These are phyloP conservation scores for Gynandropsis gynandra DNA, from an alignment of 345 rosid species.

Conservation along the genomic window DNA sequence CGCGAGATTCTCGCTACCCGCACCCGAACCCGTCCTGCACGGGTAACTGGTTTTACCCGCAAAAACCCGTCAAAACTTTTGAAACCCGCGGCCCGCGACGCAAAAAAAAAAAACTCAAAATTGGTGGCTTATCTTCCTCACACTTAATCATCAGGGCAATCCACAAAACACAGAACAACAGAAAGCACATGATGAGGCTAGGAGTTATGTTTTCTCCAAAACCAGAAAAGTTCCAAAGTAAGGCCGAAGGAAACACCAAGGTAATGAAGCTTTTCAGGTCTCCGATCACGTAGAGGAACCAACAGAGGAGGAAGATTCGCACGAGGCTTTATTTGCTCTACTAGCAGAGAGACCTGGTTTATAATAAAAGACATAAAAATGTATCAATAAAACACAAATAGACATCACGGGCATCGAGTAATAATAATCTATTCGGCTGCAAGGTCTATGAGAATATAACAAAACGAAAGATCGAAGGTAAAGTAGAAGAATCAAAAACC, in stretches of 20 bases:
- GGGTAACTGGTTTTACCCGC: no score
- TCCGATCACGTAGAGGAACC: slow-evolving; percentile 71
- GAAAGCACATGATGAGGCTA: no score
- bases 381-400: slow-evolving; percentile 3
- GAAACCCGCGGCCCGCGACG: no score
- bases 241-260: slow-evolving; percentile 96
- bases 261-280: slow-evolving; percentile 81
- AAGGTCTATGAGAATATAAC: slow-evolving; percentile 53
- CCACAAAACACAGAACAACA: no score
- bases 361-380: background rate
- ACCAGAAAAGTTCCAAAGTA: slow-evolving; percentile 86
- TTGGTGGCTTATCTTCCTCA: no score
- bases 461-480: slow-evolving; percentile 33
- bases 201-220: no score
- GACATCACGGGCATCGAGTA: slow-evolving; percentile 3
- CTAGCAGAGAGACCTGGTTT: slow-evolving; percentile 69
- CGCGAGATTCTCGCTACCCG: no score
- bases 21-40: no score
- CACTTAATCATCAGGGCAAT: no score
- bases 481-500: no score
- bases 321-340: slow-evolving; percentile 78
- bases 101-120: no score
- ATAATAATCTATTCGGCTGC: slow-evolving; percentile 90
- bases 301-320: slow-evolving; percentile 80
- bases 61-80: no score